A percentile compares a stretch with the other conserved stretches of the same genome.
These are phyloP conservation scores for Psidium guajava DNA, from an alignment of 345 rosid species.

Conservation along the genomic window DNA sequence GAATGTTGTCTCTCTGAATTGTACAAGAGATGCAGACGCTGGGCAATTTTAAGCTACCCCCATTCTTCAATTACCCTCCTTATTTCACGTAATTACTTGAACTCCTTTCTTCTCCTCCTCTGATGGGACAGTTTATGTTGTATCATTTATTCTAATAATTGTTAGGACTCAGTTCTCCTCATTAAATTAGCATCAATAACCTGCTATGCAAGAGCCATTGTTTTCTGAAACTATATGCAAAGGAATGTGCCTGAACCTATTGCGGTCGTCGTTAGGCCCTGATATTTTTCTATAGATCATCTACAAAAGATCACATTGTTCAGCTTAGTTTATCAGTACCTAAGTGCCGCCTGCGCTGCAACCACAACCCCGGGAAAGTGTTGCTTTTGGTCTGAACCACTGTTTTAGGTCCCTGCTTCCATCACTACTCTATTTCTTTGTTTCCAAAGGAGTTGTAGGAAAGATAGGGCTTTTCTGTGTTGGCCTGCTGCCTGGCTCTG, in stretches of 20 bases:
- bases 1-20: background rate
- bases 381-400: background rate
- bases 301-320: background rate
- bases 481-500: background rate
- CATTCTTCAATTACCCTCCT: slow-evolving; percentile 92
- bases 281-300: background rate
- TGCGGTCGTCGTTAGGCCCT: background rate
- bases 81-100: slow-evolving; percentile 73
- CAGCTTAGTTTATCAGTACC: background rate
- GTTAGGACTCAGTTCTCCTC: background rate
- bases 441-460: background rate
- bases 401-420: background rate
- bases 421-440: background rate
- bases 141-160: background rate
- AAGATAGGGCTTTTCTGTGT: background rate
- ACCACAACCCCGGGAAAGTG: background rate
- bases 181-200: background rate
- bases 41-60: slow-evolving; percentile 90
- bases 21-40: slow-evolving; percentile 51
- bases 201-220: background rate
- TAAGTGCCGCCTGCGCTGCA: background rate
- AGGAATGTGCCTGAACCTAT: too few species aligned
- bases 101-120: background rate
- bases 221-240: background rate
- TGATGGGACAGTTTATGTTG: background rate